Evolutionary conservation across 768 basidiomycete species (phyloP).

Genomic region (Rubroboletus satanas): DNA sequence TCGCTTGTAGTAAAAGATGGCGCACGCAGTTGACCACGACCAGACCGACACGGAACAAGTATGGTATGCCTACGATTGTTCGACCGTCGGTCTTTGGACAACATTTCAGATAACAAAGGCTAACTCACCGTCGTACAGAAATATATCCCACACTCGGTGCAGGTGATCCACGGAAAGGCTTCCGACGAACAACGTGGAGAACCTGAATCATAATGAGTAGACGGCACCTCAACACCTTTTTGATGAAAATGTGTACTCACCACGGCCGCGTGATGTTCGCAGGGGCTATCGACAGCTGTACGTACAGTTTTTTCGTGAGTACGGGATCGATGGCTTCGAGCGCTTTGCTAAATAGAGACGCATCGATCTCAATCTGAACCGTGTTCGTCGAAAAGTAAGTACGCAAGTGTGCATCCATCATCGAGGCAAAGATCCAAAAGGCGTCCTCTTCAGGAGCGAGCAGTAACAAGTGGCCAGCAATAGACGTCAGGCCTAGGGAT

Average conservation of each 20-base stretch:
- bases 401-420: conserved; percentile 83
- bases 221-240: background rate
- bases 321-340: conserved; percentile 59
- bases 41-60: conserved; percentile 71
- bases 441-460: conserved; percentile 85
- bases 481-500: conserved; percentile 56
- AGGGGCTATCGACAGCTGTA: conserved; percentile 59
- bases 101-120: background rate
- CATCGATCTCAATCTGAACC: conserved; percentile 72
- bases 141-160: conserved; percentile 78
- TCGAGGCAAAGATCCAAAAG: conserved; percentile 84
- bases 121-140: conserved; percentile 69
- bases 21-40: conserved; percentile 60
- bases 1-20: conserved; percentile 51
- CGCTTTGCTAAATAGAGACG: conserved; percentile 63
- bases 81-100: background rate
- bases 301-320: conserved; percentile 64
- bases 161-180: conserved; percentile 61
- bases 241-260: conserved; percentile 32
- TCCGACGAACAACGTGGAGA: conserved; percentile 67
- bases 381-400: conserved; percentile 63
- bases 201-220: conserved; percentile 42
- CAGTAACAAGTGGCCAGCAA: conserved; percentile 67
- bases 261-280: conserved; percentile 58
- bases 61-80: conserved; percentile 54